Evolutionary conservation across 495 filamentous ascomycete genomes (phyloP).

Genomic region (Talaromyces trachyspermus): DNA sequence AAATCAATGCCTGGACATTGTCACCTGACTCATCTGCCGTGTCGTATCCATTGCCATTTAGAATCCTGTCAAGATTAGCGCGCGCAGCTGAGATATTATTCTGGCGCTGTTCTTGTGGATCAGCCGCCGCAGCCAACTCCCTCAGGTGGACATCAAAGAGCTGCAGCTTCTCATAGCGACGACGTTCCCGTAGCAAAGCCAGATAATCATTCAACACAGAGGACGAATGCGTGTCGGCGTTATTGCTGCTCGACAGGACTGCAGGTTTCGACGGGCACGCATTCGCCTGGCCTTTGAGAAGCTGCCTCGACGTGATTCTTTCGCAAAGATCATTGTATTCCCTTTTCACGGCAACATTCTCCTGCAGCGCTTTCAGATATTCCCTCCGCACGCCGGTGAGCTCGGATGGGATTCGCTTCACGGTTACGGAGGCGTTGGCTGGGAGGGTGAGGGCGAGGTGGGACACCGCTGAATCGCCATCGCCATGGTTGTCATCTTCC

Average conservation of each 20-base stretch:
- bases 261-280: too few relatives aligned
- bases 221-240: conserved; percentile 14
- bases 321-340: conserved; percentile 34
- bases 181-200: conserved; percentile 45
- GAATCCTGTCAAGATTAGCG: conserved; percentile 31
- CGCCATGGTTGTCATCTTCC: conserved; percentile 20
- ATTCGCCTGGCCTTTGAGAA: conserved; percentile 7
- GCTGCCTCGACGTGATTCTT: conserved; percentile 10
- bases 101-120: conserved; percentile 28
- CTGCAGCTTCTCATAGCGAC: conserved; percentile 45
- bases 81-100: conserved; percentile 38
- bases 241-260: conserved; percentile 2
- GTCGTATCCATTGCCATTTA: conserved; percentile 8
- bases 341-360: conserved; percentile 46
- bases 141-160: conserved; percentile 44
- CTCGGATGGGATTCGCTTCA: conserved; percentile 32
- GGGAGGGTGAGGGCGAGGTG: conserved; percentile 33
- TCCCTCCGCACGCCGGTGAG: conserved; percentile 36
- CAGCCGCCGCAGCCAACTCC: conserved; percentile 16
- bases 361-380: conserved; percentile 52
- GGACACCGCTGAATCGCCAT: conserved; percentile 19
- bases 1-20: conserved; percentile 41
- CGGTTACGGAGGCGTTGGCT: conserved; percentile 24
- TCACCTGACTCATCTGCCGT: conserved; percentile 19
- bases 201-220: conserved; percentile 44